phyloP scores from a whole-genome alignment of 2,329 filamentous ascomycete genomes.

The Dryadomyces sulphureus region DNA sequence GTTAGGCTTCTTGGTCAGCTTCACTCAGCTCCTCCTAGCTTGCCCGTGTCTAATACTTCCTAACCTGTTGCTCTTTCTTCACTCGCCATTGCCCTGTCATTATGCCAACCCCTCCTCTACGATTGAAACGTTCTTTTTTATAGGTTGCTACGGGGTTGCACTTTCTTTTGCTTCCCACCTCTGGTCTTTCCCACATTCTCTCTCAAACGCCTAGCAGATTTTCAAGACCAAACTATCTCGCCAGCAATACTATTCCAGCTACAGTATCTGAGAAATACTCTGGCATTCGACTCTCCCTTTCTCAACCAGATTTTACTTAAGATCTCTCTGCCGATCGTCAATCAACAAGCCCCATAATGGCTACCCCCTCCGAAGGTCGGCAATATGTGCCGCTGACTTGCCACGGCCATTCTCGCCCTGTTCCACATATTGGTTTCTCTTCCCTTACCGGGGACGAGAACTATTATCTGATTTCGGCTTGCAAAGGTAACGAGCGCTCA shows the following conservation, averaged over 20 bases:
- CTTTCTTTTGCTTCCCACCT: neutral
- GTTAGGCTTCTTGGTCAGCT: too few relatives aligned
- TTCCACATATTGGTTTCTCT: slow-evolving; percentile 85
- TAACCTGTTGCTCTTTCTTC: too few relatives aligned
- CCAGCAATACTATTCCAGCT: neutral
- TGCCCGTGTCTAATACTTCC: too few relatives aligned
- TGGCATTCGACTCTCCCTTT: neutral
- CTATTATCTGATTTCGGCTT: slow-evolving; percentile 87
- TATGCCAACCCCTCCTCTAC: too few relatives aligned
- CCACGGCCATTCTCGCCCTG: slow-evolving; percentile 84
- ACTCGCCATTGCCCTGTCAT: too few relatives aligned
- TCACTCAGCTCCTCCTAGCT: too few relatives aligned
- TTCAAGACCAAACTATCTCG: neutral
- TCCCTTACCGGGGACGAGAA: slow-evolving; percentile 65
- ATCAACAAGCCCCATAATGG: neutral
- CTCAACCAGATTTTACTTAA: neutral
- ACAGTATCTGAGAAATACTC: neutral
- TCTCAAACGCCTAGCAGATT: neutral
- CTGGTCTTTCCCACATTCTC: neutral
- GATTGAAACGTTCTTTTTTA: too few relatives aligned
- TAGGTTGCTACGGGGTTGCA: too few relatives aligned
- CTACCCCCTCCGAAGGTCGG: slow-evolving; percentile 17
- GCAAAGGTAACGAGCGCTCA: slow-evolving; percentile 48
- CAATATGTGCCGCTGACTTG: slow-evolving; percentile 81
- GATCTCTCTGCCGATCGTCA: neutral